Percentiles rank a stretch among this genome's conserved stretches.
These are phyloP conservation scores for Citrus sinensis DNA, from an alignment of 345 rosid genomes.

Conservation along the genomic window DVS_A1.0 CM039169.1:33230001-33230500, in stretches of 20 bases:
- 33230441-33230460: slow-evolving; percentile 43
- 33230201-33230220: slow-evolving; percentile 30
- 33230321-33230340: slow-evolving; percentile 21
- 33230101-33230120: slow-evolving; percentile 39
- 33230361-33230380: slow-evolving; percentile 27
- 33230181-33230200: slow-evolving; percentile 31
- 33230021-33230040: slow-evolving; percentile 48
- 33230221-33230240: slow-evolving; percentile 20
- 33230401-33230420: slow-evolving; percentile 32
- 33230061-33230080: slow-evolving; percentile 51
- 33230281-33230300: slow-evolving; percentile 23
- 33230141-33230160: slow-evolving; percentile 27
- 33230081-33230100: slow-evolving; percentile 37
- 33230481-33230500: slow-evolving; percentile 56
- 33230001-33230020: neutral
- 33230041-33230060: slow-evolving; percentile 36
- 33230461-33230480: slow-evolving; percentile 48
- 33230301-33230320: slow-evolving; percentile 15
- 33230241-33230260: slow-evolving; percentile 17
- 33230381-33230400: slow-evolving; percentile 28
- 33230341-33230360: slow-evolving; percentile 28
- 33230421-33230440: slow-evolving; percentile 49
- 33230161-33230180: slow-evolving; percentile 36
- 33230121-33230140: slow-evolving; percentile 35
- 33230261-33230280: slow-evolving; percentile 19